phyloP scores from a whole-genome alignment of 2,329 filamentous ascomycete species.

The Monilinia polystroma region DNA sequence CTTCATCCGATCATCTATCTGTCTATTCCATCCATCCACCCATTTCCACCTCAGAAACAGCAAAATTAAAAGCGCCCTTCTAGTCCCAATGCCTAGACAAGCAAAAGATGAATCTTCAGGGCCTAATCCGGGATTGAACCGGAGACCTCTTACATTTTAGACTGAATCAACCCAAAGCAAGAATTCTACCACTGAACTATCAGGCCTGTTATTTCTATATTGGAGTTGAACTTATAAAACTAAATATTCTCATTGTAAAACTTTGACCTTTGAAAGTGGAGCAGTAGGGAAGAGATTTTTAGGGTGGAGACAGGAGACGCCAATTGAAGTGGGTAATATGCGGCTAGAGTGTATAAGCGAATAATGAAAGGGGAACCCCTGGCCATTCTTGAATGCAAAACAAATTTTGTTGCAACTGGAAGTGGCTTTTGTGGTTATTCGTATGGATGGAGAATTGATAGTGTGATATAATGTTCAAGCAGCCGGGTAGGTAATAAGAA shows the following conservation, averaged over 20 bases:
- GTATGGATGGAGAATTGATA: too few relatives aligned
- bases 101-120: neutral
- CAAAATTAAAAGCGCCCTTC: neutral
- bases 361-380: neutral
- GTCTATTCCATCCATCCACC: neutral
- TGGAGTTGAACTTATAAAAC: rapidly evolving
- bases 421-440: too few relatives aligned
- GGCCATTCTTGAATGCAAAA: neutral
- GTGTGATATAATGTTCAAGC: too few relatives aligned
- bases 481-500: too few relatives aligned
- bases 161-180: neutral
- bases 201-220: neutral
- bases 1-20: neutral
- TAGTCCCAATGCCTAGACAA: neutral
- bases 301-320: too few relatives aligned
- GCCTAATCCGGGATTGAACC: constrained; percentile 16
- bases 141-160: constrained; percentile 13
- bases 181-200: constrained; percentile 9
- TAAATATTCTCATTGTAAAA: neutral
- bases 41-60: neutral
- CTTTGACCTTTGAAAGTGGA: neutral
- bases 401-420: too few relatives aligned
- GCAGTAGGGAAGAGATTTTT: neutral
- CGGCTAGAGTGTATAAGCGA: neutral
- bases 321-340: too few relatives aligned